These are phyloP conservation scores for Gymnopus androsaceus DNA, from an alignment of 1,284 basidiomycete species.

Conservation along the genomic window DNA sequence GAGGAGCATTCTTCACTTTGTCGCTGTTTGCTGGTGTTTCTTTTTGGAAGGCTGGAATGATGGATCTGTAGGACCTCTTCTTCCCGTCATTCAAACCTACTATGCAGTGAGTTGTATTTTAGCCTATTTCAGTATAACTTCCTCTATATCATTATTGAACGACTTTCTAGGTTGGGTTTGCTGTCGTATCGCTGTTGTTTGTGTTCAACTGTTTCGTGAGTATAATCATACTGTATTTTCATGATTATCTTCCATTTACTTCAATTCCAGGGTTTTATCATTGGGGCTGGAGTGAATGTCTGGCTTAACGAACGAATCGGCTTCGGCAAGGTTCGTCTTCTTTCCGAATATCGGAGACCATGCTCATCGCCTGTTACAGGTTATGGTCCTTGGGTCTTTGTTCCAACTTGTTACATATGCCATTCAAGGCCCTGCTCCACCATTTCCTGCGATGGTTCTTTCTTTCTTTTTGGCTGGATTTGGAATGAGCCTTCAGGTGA, in stretches of 20 bases:
- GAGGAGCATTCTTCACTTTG: conserved; percentile 7
- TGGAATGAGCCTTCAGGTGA: conserved; percentile 55
- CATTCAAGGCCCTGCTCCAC: conserved; percentile 11
- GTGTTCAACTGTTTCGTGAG: conserved; percentile 19
- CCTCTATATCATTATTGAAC: neutral
- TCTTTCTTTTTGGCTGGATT: conserved; percentile 6
- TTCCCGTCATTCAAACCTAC: conserved; percentile 15
- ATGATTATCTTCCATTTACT: neutral
- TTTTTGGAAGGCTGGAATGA: conserved; percentile 17
- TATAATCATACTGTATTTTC: neutral
- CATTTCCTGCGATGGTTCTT: conserved; percentile 4
- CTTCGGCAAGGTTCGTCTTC: conserved; percentile 16
- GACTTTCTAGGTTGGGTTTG: conserved; percentile 13
- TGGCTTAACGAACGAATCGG: conserved; percentile 12
- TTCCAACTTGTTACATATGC: conserved; percentile 6
- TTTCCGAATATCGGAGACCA: neutral
- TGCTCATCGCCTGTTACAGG: neutral
- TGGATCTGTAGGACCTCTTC: conserved; percentile 14
- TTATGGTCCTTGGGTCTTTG: conserved; percentile 9
- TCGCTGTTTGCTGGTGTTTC: conserved; percentile 8
- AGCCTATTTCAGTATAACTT: neutral
- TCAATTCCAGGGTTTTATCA: conserved; percentile 10
- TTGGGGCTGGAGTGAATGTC: conserved; percentile 14
- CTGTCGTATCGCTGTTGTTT: conserved; percentile 19
- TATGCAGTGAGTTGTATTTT: conserved; percentile 10